Conservation (phyloP, 495 filamentous ascomycete genomes). For the Penicillium waksmanii region DNA sequence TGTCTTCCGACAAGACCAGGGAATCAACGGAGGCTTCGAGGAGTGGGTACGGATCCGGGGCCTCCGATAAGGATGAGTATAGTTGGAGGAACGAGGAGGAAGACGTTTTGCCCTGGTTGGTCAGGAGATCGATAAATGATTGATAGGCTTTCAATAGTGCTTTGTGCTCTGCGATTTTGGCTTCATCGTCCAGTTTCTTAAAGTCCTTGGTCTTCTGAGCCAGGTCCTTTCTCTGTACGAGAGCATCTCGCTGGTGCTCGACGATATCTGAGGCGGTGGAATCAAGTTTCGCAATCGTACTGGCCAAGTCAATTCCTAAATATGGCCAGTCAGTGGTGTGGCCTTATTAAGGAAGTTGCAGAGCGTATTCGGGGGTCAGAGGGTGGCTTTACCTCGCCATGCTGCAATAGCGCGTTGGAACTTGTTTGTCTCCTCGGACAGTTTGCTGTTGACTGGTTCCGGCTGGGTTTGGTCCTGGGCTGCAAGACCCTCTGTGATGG, state of each 20-base stretch:
- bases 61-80: constrained; percentile 92
- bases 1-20: constrained; percentile 86
- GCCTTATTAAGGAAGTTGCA: neutral
- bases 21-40: constrained; percentile 96
- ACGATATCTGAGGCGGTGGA: constrained; percentile 92
- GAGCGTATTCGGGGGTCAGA: neutral
- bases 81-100: constrained; percentile 89
- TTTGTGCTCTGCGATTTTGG: constrained; percentile 87
- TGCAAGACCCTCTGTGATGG: constrained; percentile 47
- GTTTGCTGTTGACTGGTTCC: constrained; percentile 28
- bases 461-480: constrained; percentile 39
- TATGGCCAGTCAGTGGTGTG: neutral
- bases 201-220: constrained; percentile 99
- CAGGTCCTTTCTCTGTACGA: constrained; percentile 93
- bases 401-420: constrained; percentile 94
- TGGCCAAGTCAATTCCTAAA: constrained; percentile 84
- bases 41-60: constrained; percentile 93
- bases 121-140: constrained; percentile 92
- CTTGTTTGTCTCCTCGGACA: constrained; percentile 73
- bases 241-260: constrained; percentile 83
- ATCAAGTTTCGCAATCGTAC: constrained; percentile 85
- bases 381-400: constrained; percentile 77
- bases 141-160: constrained; percentile 94
- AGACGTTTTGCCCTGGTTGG: constrained; percentile 89
- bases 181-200: constrained; percentile 88